phyloP scores from a whole-genome alignment of 345 rosid species.

The Cochlearia excelsa region DNA sequence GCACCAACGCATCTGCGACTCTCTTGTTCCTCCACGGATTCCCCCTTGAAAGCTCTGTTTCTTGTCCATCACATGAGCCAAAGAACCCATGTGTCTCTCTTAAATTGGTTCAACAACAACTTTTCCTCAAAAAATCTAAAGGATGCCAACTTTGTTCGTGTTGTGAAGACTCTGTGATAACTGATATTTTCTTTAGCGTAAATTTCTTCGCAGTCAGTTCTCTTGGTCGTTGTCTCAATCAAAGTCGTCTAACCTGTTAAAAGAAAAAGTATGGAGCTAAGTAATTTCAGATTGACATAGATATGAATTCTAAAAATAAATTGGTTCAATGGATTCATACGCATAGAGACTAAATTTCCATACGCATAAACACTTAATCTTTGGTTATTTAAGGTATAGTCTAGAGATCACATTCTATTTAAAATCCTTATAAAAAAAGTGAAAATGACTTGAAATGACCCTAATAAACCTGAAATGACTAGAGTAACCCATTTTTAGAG shows the following conservation, averaged over 20 bases:
- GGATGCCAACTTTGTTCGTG: too few species aligned
- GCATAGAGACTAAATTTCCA: too few species aligned
- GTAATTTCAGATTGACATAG: conserved; percentile 17
- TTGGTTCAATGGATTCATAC: conserved; percentile 41
- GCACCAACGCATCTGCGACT: conserved; percentile 37
- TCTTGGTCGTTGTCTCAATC: conserved; percentile 40
- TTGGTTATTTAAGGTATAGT: too few species aligned
- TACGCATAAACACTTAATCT: too few species aligned
- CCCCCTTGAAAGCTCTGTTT: conserved; percentile 25
- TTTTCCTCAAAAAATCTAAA: too few species aligned
- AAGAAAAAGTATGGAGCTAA: conserved; percentile 30
- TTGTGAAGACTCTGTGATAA: too few species aligned
- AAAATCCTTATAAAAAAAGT: too few species aligned
- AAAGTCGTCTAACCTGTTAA: conserved; percentile 58
- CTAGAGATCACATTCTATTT: too few species aligned
- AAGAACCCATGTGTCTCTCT: conserved; percentile 36
- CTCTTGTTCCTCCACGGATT: conserved; percentile 4
- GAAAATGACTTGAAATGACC: too few species aligned
- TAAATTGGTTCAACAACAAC: too few species aligned
- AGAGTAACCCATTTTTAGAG: too few species aligned
- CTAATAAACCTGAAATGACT: too few species aligned
- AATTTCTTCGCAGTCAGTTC: conserved; percentile 30
- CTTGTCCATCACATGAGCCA: conserved; percentile 36
- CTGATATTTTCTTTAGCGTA: conserved; percentile 26
- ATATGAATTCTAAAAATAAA: conserved; percentile 1